Evolutionary conservation across 352 stramenopile species (phyloP).

Genomic region (Phytophthora capsici): DNA sequence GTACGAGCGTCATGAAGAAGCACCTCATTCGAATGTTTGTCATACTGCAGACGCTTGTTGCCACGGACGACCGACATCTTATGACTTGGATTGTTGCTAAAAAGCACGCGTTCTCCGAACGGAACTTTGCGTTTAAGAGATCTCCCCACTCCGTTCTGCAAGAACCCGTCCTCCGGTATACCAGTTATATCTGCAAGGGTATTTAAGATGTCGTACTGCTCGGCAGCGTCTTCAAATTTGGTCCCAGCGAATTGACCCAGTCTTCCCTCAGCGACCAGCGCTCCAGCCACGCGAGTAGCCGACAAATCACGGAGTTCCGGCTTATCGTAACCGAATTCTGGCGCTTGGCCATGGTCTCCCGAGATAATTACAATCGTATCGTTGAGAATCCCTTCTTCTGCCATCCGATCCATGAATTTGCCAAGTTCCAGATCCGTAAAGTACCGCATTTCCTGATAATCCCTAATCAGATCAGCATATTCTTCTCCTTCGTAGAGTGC

Average conservation of each 20-base stretch:
- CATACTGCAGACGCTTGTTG: constrained; percentile 48
- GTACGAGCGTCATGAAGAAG: constrained; percentile 39
- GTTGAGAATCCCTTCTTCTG: constrained; percentile 43
- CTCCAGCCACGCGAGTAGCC: constrained; percentile 35
- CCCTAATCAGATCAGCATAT: constrained; percentile 26
- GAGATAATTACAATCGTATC: constrained; percentile 64
- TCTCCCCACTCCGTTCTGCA: constrained; percentile 38
- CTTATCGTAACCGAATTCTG: constrained; percentile 37
- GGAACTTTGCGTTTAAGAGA: constrained; percentile 45
- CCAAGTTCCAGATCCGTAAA: constrained; percentile 54
- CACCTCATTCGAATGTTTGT: constrained; percentile 34
- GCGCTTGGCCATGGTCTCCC: constrained; percentile 53
- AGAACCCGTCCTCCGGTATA: constrained; percentile 32
- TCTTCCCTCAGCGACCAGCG: constrained; percentile 42
- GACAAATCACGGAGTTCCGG: constrained; percentile 39
- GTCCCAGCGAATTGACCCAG: constrained; percentile 30
- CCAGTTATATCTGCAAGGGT: constrained; percentile 44
- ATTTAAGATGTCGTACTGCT: constrained; percentile 51
- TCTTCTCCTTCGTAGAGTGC: constrained; percentile 35
- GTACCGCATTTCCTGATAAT: constrained; percentile 58
- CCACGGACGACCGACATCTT: constrained; percentile 48
- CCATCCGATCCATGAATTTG: constrained; percentile 58
- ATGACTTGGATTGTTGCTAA: constrained; percentile 54
- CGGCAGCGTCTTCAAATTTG: constrained; percentile 31
- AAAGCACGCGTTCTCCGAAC: constrained; percentile 45